Percentiles rank a stretch among this genome's conserved stretches.
Conservation (phyloP, 2,329 filamentous ascomycete species). For the Clonostachys rosea region DNA sequence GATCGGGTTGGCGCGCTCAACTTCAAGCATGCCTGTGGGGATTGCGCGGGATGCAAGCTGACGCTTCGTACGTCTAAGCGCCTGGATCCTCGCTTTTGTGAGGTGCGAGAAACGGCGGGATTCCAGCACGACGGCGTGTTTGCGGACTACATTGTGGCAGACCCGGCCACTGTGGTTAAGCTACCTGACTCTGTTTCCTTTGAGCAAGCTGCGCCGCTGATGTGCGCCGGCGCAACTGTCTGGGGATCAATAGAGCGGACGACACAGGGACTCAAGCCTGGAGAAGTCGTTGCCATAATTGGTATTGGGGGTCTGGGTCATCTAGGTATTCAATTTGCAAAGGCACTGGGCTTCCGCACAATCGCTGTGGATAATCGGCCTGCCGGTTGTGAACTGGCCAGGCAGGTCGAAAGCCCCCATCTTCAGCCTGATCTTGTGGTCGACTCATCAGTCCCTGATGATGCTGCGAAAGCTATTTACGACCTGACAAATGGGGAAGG, state of each 20-base stretch:
- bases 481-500: constrained; percentile 21
- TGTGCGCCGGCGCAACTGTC: constrained; percentile 27
- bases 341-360: constrained; percentile 24
- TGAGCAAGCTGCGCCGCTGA: constrained; percentile 26
- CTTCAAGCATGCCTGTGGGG: constrained; percentile 21
- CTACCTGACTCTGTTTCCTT: constrained; percentile 18
- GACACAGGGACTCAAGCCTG: constrained; percentile 11
- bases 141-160: constrained; percentile 23
- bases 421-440: constrained; percentile 18
- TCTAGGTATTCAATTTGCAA: constrained; percentile 26
- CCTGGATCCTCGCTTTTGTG: constrained; percentile 22
- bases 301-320: constrained; percentile 27
- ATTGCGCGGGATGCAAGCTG: constrained; percentile 18
- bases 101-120: constrained; percentile 20
- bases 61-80: constrained; percentile 4
- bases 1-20: constrained; percentile 28
- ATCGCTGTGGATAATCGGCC: constrained; percentile 25
- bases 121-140: constrained; percentile 26
- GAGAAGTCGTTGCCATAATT: constrained; percentile 19
- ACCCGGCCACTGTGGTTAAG: constrained; percentile 17
- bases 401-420: constrained; percentile 10
- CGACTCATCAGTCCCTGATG: constrained; percentile 11
- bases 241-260: constrained; percentile 23
- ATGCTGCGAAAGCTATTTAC: constrained; percentile 11
- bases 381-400: constrained; percentile 18